Percentiles rank a stretch among this genome's conserved stretches.
phyloP scores from a whole-genome alignment of 139 green algal genomes.

The Tetraselmis striata region DNA sequence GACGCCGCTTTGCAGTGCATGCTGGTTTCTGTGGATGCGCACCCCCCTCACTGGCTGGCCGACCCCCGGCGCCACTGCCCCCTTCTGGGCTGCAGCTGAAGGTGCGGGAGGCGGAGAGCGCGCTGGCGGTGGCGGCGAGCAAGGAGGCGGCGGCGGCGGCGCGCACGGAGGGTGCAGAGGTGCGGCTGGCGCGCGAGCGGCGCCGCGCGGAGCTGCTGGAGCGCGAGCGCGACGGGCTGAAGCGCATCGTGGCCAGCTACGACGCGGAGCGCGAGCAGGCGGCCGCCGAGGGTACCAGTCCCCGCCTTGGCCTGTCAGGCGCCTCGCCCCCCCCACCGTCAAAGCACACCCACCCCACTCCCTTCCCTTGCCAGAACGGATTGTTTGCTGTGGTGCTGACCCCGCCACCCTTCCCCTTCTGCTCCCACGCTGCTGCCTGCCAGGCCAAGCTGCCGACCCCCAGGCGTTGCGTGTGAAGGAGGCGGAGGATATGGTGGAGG shows the following conservation, averaged over 20 bases:
- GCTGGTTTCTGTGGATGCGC: no score
- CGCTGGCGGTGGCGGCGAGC: background rate
- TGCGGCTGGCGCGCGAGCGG: constrained; percentile 20
- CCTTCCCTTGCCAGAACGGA: no score
- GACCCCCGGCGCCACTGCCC: no score
- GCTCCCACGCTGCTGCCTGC: no score
- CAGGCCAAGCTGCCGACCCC: background rate
- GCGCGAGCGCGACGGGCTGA: constrained; percentile 44
- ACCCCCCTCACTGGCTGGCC: no score
- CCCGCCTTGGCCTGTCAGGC: no score
- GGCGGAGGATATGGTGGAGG: constrained; percentile 27
- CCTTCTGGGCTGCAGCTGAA: constrained; percentile 13
- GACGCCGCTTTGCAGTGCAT: no score
- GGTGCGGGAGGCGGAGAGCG: constrained; percentile 7
- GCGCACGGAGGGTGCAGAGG: constrained; percentile 5
- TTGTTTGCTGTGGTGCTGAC: no score
- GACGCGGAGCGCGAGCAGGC: constrained; percentile 28
- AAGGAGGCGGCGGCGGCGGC: background rate
- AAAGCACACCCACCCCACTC: no score
- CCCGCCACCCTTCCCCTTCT: no score
- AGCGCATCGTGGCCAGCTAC: constrained; percentile 41
- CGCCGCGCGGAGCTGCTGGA: constrained; percentile 32
- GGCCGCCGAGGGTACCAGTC: no score
- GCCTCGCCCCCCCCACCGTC: no score
- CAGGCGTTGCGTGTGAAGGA: constrained; percentile 17